phyloP scores from a whole-genome alignment of 1,284 basidiomycete genomes.

The Fomitiporia mediterranea region DNA sequence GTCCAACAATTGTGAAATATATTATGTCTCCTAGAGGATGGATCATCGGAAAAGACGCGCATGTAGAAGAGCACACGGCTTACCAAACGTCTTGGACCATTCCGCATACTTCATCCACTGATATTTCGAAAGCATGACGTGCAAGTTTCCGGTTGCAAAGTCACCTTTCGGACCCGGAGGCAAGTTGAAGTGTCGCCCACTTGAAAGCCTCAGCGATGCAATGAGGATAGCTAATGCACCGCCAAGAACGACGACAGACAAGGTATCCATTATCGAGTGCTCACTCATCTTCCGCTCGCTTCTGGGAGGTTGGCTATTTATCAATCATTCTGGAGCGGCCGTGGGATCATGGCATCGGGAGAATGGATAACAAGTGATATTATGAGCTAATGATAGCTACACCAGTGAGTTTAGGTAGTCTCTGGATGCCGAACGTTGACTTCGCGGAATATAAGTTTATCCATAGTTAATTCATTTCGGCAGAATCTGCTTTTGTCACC shows the following conservation, averaged over 20 bases:
- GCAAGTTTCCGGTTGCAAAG: constrained; percentile 31
- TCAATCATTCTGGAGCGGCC: not conserved
- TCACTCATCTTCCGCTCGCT: not conserved
- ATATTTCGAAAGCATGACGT: constrained; percentile 27
- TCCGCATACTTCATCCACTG: constrained; percentile 30
- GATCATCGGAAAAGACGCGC: not conserved
- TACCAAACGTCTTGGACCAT: constrained; percentile 33
- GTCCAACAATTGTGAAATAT: constrained; percentile 33
- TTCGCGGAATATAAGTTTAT: too few relatives aligned
- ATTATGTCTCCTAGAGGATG: constrained; percentile 32
- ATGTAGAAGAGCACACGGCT: not conserved
- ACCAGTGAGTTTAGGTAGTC: too few relatives aligned
- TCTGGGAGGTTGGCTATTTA: not conserved
- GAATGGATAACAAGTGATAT: too few relatives aligned
- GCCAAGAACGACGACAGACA: not conserved
- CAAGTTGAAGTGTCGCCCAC: constrained; percentile 9
- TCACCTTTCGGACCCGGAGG: constrained; percentile 31
- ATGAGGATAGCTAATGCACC: not conserved
- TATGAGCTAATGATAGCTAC: too few relatives aligned
- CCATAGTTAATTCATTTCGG: too few relatives aligned
- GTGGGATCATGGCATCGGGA: not conserved
- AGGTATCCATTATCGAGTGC: not conserved
- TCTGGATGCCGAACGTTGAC: too few relatives aligned
- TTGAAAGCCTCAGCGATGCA: not conserved
- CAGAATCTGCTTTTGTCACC: too few relatives aligned